A percentile compares a stretch with the other conserved stretches of the same genome.
Conservation (phyloP, 805 yeast species). For the Myxozyma lipomycoides region DNA sequence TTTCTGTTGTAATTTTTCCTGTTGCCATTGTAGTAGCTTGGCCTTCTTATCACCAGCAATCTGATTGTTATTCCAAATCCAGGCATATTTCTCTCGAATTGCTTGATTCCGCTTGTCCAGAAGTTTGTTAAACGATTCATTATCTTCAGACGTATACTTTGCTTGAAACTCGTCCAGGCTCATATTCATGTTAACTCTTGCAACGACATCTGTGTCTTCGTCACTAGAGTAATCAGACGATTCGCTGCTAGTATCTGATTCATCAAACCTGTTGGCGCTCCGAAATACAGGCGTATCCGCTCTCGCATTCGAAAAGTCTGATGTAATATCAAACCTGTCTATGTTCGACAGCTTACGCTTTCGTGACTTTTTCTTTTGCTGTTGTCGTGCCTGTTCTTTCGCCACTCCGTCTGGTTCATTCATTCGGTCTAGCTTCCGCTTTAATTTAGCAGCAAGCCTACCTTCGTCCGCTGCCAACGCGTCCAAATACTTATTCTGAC, state of each 20-base stretch:
- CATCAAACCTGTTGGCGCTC: neutral
- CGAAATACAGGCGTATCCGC: slow-evolving; percentile 7
- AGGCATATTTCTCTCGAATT: slow-evolving; percentile 25
- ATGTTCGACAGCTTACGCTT: neutral
- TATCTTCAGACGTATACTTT: slow-evolving; percentile 34
- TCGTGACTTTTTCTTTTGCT: neutral
- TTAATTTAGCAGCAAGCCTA: slow-evolving; percentile 4
- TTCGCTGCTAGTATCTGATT: neutral
- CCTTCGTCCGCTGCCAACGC: slow-evolving; percentile 11
- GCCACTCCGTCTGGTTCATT: slow-evolving; percentile 11
- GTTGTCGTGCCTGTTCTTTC: slow-evolving; percentile 2
- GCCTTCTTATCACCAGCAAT: slow-evolving; percentile 8
- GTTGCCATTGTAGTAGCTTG: slow-evolving; percentile 4
- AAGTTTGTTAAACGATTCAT: slow-evolving; percentile 32
- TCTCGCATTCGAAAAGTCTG: slow-evolving; percentile 6
- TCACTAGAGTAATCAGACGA: neutral
- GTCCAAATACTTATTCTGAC: slow-evolving; percentile 15
- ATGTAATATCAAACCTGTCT: slow-evolving; percentile 3
- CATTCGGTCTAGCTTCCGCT: slow-evolving; percentile 11
- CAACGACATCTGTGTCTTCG: neutral
- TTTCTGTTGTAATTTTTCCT: neutral
- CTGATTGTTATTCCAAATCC: slow-evolving; percentile 29
- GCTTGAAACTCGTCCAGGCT: slow-evolving; percentile 31
- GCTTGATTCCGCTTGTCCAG: slow-evolving; percentile 28
- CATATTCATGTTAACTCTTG: slow-evolving; percentile 4